A percentile compares a stretch with the other conserved stretches of the same genome.
Conservation (phyloP, 116 monocot genomes). For the Cymodocea nodosa region DNA sequence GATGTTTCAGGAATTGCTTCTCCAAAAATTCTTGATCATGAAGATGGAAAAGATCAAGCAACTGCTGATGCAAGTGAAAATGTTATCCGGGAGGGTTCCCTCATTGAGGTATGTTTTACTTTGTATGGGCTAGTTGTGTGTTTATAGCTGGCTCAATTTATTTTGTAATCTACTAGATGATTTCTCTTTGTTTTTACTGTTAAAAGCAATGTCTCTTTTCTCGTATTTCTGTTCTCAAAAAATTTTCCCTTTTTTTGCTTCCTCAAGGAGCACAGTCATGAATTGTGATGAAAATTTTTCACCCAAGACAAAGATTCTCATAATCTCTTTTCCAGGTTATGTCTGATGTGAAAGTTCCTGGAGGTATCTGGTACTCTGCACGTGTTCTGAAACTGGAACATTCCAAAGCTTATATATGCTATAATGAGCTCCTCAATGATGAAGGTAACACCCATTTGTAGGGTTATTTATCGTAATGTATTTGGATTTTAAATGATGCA, state of each 20-base stretch:
- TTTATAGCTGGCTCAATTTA: background rate
- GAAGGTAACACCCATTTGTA: constrained; percentile 34
- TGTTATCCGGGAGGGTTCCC: constrained; percentile 51
- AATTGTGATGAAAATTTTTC: no score
- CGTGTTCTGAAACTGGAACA: constrained; percentile 59
- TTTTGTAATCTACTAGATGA: background rate
- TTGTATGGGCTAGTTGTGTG: no score
- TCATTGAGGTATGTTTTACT: constrained; percentile 56
- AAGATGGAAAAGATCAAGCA: constrained; percentile 14
- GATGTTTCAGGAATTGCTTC: constrained; percentile 14
- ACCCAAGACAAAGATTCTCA: no score
- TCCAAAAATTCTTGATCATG: constrained; percentile 11
- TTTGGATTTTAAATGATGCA: background rate
- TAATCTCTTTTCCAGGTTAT: constrained; percentile 32
- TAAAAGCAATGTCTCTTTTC: no score
- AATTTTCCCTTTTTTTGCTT: no score
- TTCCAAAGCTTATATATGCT: constrained; percentile 56
- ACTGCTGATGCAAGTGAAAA: constrained; percentile 17
- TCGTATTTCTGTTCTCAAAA: no score
- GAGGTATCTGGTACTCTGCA: constrained; percentile 80
- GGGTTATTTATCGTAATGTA: background rate
- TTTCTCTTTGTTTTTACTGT: no score
- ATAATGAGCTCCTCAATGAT: constrained; percentile 34
- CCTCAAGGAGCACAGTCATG: no score
- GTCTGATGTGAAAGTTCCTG: constrained; percentile 46